phyloP scores from a whole-genome alignment of 805 yeast species.

The Candida chilensis region DNA sequence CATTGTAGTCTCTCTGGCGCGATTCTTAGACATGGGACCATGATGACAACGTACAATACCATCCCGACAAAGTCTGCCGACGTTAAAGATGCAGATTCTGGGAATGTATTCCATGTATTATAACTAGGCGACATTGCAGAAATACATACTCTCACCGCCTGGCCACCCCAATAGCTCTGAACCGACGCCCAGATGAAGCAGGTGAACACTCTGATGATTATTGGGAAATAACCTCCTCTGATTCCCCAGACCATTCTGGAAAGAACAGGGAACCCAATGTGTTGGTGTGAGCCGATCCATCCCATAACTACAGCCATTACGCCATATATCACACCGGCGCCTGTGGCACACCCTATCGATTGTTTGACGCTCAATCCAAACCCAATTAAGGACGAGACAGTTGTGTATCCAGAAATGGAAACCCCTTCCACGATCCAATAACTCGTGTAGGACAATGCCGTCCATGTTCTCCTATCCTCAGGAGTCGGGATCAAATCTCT shows the following conservation, averaged over 20 bases:
- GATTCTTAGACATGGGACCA: constrained; percentile 11
- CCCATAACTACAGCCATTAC: constrained; percentile 8
- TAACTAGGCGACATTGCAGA: constrained; percentile 8
- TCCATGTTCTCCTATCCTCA: constrained; percentile 23
- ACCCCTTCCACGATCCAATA: constrained; percentile 6
- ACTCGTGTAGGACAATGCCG: constrained; percentile 7
- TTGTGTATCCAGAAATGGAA: constrained; percentile 4
- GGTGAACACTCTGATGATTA: constrained; percentile 21
- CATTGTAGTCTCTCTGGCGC: constrained; percentile 18
- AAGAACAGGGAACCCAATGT: constrained; percentile 24
- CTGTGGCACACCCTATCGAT: constrained; percentile 11
- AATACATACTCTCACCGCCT: constrained; percentile 18
- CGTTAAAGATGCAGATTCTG: constrained; percentile 3
- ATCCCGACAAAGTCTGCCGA: constrained; percentile 7
- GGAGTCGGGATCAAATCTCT: constrained; percentile 28
- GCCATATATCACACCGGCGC: constrained; percentile 14
- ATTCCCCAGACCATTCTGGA: constrained; percentile 27
- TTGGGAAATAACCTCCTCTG: constrained; percentile 19
- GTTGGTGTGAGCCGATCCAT: constrained; percentile 18
- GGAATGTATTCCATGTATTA: constrained; percentile 11
- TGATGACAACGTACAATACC: constrained; percentile 5
- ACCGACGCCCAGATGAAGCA: constrained; percentile 30
- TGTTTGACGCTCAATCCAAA: constrained; percentile 12
- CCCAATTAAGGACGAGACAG: constrained; percentile 3
- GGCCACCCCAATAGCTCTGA: constrained; percentile 23